These are phyloP conservation scores for Actinomucor elegans DNA, from an alignment of 371 early-diverging fungal species.

Conservation along the genomic window DNA sequence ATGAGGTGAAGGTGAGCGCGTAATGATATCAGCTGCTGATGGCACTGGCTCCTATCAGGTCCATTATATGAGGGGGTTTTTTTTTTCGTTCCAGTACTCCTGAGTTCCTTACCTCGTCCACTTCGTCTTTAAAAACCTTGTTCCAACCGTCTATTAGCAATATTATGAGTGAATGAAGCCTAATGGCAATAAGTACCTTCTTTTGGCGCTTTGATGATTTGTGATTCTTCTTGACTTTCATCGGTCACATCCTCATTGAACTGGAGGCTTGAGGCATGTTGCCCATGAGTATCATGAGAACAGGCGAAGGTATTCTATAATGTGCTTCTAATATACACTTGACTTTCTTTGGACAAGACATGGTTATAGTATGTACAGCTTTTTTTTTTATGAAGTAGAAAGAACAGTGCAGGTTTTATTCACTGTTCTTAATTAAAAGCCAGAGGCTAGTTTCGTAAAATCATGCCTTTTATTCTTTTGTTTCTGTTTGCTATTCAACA, in stretches of 20 bases:
- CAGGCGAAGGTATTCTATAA: conserved; percentile 42
- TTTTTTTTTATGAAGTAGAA: no score
- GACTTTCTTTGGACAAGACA: no score
- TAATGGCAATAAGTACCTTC: conserved; percentile 11
- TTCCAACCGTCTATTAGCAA: conserved; percentile 38
- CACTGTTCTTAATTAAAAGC: background rate
- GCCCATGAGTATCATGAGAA: conserved; percentile 45
- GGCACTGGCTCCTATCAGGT: conserved; percentile 4
- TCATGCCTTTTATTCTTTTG: no score
- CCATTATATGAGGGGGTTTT: background rate
- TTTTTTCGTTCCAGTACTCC: background rate
- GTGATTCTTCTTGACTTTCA: conserved; percentile 22
- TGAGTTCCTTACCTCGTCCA: conserved; percentile 30
- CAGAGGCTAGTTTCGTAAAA: no score
- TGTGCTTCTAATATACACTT: conserved; percentile 43
- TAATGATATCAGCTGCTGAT: conserved; percentile 12
- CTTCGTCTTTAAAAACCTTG: conserved; percentile 45
- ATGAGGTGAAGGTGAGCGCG: conserved; percentile 26
- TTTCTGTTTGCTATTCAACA: conserved; percentile 31
- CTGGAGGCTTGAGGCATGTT: conserved; percentile 45
- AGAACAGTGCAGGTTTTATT: no score
- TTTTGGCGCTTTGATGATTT: conserved; percentile 14
- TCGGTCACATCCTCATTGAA: conserved; percentile 40
- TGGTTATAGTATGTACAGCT: no score
- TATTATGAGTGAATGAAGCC: background rate